Evolutionary conservation across 257 asterid species (phyloP), one percentile per base, ranked within the genome.

Genomic region (Penstemon newberryi): DNA sequence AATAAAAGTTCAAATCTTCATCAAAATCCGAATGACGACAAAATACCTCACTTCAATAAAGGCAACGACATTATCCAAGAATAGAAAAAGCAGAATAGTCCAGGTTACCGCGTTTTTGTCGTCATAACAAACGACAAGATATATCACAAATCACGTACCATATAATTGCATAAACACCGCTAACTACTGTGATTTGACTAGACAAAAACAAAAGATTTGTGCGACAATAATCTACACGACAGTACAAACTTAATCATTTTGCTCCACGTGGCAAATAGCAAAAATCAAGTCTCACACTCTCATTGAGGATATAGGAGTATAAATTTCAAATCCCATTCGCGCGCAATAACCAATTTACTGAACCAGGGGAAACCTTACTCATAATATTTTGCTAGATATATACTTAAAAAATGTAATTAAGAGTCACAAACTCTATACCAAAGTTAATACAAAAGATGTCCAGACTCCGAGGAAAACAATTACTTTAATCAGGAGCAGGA

Each of bases 381-480:
- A 18, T 50, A 66, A 47, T 43, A 63, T 52, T 10, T 39, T 4
- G 46, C 10, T 39, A 50, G 42, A n/a, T 53, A 3, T 55, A 39
- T 25, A 66, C 44, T 42, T 15, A 11, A 4, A 12, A 46, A 65
- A 39, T 45, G 53, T 58, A 43, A 52, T 56, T 11, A 13, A 66
- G 59, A 39, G 38, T 18, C 13, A 67, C 18, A 9, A 51, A 43
- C 37, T 10, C 11, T 38, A 61, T 44, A 38, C 43, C 3, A 58
- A 63, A 41, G 11, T 65, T 3, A 7, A 44, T 3, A 11, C 38
- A 46, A 40, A 63, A 41, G 33, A 13, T 18, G 6, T 3, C 49
- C 33, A 7, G 68, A 60, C 49, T 60, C 42, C 56, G 9, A 41
- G 70, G 56, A 64, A 63, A 69, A 77, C 37, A 50, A 60, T 59